Conservation (phyloP, 2,329 filamentous ascomycete genomes). For the Emydomyces testavorans region DNA sequence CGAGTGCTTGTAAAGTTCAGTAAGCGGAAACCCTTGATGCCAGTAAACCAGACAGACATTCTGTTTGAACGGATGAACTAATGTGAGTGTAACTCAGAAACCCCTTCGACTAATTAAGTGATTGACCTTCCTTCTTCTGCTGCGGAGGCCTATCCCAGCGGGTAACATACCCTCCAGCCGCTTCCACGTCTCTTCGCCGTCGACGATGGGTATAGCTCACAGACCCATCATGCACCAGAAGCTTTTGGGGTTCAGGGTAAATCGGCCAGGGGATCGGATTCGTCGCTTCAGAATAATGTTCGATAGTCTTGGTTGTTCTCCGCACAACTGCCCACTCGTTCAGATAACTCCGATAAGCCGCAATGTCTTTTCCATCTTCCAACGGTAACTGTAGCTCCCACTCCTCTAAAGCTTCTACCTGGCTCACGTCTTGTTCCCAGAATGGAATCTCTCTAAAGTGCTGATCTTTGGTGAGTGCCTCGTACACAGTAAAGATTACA, state of each 20-base stretch:
- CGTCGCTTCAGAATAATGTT: slow-evolving; percentile 9
- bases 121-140: no score
- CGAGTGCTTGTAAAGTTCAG: no score
- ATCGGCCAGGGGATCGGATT: slow-evolving; percentile 4
- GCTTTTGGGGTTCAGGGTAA: background rate
- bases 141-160: slow-evolving; percentile 9
- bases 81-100: no score
- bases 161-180: slow-evolving; percentile 10
- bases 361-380: slow-evolving; percentile 11
- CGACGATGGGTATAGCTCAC: background rate
- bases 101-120: no score
- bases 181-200: background rate
- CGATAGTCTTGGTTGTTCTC: slow-evolving; percentile 8
- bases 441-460: background rate
- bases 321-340: slow-evolving; percentile 4
- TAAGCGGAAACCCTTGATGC: no score
- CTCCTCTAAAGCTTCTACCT: slow-evolving; percentile 8
- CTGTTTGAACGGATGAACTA: no score
- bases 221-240: background rate
- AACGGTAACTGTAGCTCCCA: slow-evolving; percentile 1
- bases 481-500: slow-evolving; percentile 10
- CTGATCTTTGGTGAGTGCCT: slow-evolving; percentile 9
- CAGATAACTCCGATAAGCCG: slow-evolving; percentile 2
- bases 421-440: background rate
- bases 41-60: no score